Evolutionary conservation across 2,329 filamentous ascomycete species (phyloP), one percentile per base, ranked within the genome.

Genomic region (Aspergillus sp.): DNA sequence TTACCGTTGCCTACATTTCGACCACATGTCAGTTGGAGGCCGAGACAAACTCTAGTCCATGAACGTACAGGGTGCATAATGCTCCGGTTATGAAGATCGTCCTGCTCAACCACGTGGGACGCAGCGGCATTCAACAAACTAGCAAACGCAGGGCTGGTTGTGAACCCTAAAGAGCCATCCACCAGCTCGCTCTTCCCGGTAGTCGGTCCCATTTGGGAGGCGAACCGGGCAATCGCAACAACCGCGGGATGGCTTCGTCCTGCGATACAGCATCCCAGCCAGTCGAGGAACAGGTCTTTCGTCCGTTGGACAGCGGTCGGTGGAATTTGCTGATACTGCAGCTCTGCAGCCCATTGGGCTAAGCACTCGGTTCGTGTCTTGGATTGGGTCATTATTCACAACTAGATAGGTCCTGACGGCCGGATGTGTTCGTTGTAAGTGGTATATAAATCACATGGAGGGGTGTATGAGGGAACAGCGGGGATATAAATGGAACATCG

Each of bases 81-180:
- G 52, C 65, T 68, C 20, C 65, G 52, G 52, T 66, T 68, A 45
- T 68, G 66, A 42, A 68, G 59, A 54, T 68, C 66, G 58, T 68
- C 66, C 42, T 68, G 65, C 47, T 68, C 66, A 6, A 68, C 66
- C 2, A 68, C 65, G 54, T 68, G 65, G 16, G 65, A 64, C 4
- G 66, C 58, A 32, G 65, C 66, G 13, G 56, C 66, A 51, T 68
- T 68, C 3, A 68, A 53, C 46, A 68, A 42, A 53, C 57, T 62
- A 20, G 66, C 64, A 60, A 67, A 68, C 24, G 64, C 65, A 1
- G 65, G 61, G 17, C 60, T 65, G 11, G 60, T 63, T 0, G 53
- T 60, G 16, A 58, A 57, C 2, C 40, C 51, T 46, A 62, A 44
- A 0, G 58, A 55, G 3, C 60, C 61, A 54, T 67, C 63, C 13